These are phyloP conservation scores for Bipolaris bicolor DNA, from an alignment of 2,329 filamentous ascomycete genomes.

Conservation along the genomic window DNA sequence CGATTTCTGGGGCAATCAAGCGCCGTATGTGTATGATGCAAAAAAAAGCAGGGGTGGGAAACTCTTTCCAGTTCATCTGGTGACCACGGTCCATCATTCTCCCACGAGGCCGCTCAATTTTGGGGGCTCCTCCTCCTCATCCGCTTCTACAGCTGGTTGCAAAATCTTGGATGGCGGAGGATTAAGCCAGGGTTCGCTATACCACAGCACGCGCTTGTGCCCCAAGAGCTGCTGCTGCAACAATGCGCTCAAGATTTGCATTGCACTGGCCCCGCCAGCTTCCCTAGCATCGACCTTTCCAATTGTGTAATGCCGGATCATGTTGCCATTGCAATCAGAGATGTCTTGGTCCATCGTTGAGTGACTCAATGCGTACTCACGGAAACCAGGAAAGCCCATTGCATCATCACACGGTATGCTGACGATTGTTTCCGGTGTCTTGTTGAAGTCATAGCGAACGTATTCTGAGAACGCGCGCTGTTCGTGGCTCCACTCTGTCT, in stretches of 20 bases:
- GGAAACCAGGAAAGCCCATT: constrained; percentile 41
- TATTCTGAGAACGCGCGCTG: constrained; percentile 45
- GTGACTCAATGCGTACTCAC: constrained; percentile 18
- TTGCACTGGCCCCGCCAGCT: constrained; percentile 13
- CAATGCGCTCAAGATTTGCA: constrained; percentile 21
- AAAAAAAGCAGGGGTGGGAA: not conserved
- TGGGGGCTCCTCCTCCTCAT: not conserved
- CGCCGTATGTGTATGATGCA: not conserved
- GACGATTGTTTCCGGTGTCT: constrained; percentile 32
- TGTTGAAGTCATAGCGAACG: constrained; percentile 43
- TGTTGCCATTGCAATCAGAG: constrained; percentile 36
- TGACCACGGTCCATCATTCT: not conserved
- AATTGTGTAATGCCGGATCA: constrained; percentile 36
- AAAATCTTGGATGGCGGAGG: not conserved
- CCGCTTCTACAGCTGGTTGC: not conserved
- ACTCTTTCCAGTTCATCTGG: not conserved
- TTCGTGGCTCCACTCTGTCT: constrained; percentile 39
- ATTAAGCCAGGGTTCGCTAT: constrained; percentile 18
- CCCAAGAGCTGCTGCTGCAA: constrained; percentile 18
- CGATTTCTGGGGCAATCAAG: not conserved
- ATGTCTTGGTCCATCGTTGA: constrained; percentile 8
- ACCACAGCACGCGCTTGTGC: constrained; percentile 15
- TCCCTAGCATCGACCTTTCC: constrained; percentile 22
- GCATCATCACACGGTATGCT: constrained; percentile 45
- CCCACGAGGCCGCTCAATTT: not conserved